Evolutionary conservation across 2,329 filamentous ascomycete species (phyloP).

Genomic region (Colletotrichum trifolii): DNA sequence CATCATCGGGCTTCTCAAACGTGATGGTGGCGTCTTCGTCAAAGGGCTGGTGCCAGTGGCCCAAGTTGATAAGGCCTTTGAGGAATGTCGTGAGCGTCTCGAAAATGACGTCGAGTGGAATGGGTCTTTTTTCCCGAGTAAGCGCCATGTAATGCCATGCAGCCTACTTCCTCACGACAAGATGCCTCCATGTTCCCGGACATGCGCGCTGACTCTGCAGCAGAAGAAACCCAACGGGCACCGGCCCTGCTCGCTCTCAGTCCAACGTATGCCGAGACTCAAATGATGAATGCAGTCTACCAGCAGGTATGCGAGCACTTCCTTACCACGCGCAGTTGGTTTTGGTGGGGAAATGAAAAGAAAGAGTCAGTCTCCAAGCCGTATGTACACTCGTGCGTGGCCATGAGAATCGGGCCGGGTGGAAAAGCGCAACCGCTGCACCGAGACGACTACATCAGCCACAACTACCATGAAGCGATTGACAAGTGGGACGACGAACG

Average conservation of each 20-base stretch:
- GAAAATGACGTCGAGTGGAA: constrained; percentile 30
- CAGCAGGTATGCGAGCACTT: constrained; percentile 29
- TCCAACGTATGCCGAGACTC: constrained; percentile 28
- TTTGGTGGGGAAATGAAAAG: constrained; percentile 28
- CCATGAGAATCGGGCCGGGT: constrained; percentile 39
- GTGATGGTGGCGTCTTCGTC: constrained; percentile 30
- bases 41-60: constrained; percentile 5
- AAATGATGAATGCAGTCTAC: constrained; percentile 29
- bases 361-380: constrained; percentile 30
- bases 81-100: constrained; percentile 27
- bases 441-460: constrained; percentile 43
- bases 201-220: neutral
- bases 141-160: neutral
- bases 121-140: constrained; percentile 31
- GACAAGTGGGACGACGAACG: constrained; percentile 24
- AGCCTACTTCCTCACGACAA: neutral
- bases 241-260: constrained; percentile 26
- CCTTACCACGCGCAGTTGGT: constrained; percentile 23
- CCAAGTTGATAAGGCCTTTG: constrained; percentile 19
- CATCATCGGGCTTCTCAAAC: constrained; percentile 27
- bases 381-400: constrained; percentile 23
- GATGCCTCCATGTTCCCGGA: neutral
- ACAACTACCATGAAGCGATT: constrained; percentile 39
- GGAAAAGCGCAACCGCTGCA: constrained; percentile 43
- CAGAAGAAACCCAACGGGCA: constrained; percentile 32